Evolutionary conservation across 2,329 filamentous ascomycete genomes (phyloP), one percentile per base, ranked within the genome.

Genomic region (Rhynchosporium secalis): DNA sequence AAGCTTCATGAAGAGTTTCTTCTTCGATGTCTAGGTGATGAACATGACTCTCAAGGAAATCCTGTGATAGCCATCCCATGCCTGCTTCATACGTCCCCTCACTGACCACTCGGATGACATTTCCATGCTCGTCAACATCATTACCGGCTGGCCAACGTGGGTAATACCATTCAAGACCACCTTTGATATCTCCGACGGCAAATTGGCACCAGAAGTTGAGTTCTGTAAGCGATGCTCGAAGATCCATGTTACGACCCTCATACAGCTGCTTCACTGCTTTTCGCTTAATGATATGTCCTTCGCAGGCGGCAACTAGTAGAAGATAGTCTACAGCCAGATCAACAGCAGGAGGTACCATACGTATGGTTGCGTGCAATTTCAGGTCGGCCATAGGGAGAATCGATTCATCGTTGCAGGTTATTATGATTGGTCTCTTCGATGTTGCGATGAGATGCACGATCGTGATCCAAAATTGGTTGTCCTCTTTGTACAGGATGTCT

Each of bases 191-290:
- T 4, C 95, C 96, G 9, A 99, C 86, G 0, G 89, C 92, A 76
- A 98, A 92, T 74, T 99, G 95, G 74, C 96, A 99, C 94, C 94
- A 99, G 73, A 96, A 95, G 73, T 96, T 88, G 33, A 99, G 82
- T 65, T 98, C 92, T 61, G 83, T 87, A 55, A 99, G 85, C 2
- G 89, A 87, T 28, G 88, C 91, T 60, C 95, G 87, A 12, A 99
- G 78, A 73, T 99, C 95, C 33, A 82, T 77, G 2, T 81, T 75
- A 58, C 90, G 88, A 13, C 85, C 85, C 58, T 82, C 79, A 71
- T 92, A 96, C 2, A 99, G 81, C 6, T 83, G 78, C 57, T 82
- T 80, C 0, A 96, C 82, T 0, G 91, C 85, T 31, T 83, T 74
- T 46, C 91, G 83, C 45, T 81, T 77, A 12, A 99, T 78, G 1